Evolutionary conservation across 1,139 yeast genomes (phyloP).

Genomic region (Zygoascus hellenicus): DNA sequence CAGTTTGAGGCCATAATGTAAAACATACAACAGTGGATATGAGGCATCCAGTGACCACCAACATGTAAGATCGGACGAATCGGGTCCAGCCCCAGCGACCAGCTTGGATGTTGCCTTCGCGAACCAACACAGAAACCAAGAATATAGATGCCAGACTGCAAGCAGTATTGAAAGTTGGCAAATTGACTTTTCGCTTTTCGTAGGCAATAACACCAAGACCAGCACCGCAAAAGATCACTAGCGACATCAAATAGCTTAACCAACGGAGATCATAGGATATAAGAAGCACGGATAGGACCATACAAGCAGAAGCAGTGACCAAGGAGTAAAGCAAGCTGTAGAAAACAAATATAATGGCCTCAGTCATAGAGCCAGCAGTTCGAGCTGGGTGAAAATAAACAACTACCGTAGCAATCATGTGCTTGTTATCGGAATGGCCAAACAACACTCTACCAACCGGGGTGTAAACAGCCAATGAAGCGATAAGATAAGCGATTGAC

Average conservation of each 20-base stretch:
- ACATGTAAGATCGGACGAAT: slow-evolving; percentile 49
- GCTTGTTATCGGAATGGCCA: slow-evolving; percentile 72
- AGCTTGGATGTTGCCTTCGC: slow-evolving; percentile 66
- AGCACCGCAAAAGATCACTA: slow-evolving; percentile 46
- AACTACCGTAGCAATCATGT: slow-evolving; percentile 74
- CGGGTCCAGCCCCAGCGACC: slow-evolving; percentile 55
- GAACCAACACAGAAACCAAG: slow-evolving; percentile 64
- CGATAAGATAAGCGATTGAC: slow-evolving; percentile 63
- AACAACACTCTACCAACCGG: slow-evolving; percentile 48
- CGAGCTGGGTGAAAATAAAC: slow-evolving; percentile 83
- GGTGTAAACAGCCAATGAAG: slow-evolving; percentile 71
- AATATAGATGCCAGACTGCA: slow-evolving; percentile 73
- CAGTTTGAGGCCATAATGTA: slow-evolving; percentile 58
- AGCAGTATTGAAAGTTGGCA: slow-evolving; percentile 73
- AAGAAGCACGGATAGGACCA: slow-evolving; percentile 47
- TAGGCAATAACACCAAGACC: slow-evolving; percentile 64
- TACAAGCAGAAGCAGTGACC: slow-evolving; percentile 48
- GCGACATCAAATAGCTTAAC: slow-evolving; percentile 51
- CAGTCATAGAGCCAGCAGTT: slow-evolving; percentile 75
- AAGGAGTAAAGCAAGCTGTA: slow-evolving; percentile 54
- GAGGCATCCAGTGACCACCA: slow-evolving; percentile 58
- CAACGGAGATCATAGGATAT: slow-evolving; percentile 45
- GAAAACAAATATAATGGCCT: slow-evolving; percentile 58
- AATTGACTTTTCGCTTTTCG: slow-evolving; percentile 60
- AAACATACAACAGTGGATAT: slow-evolving; percentile 58